Evolutionary conservation across 2,329 filamentous ascomycete genomes (phyloP), one percentile per base, ranked within the genome.

Genomic region (Ophiognomonia clavigignenti-juglandacearum): DNA sequence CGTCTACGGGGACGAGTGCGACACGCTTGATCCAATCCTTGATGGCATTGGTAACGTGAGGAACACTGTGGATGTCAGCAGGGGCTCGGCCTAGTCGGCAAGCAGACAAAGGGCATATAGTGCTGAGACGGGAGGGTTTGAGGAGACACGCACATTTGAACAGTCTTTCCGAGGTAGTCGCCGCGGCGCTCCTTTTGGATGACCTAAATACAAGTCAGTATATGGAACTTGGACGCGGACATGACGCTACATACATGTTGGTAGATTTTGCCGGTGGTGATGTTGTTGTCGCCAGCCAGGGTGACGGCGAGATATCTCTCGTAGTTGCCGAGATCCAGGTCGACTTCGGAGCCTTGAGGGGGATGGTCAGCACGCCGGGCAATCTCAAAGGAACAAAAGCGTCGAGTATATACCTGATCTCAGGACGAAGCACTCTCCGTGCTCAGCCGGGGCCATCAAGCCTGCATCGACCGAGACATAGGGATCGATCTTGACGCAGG

Each of bases 261-360:
- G 70, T 96, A 97, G 57, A 97, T 89, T 73, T 97, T 96, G 62
- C 93, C 93, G 6, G 92, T 96, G 4, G 93, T 98, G 68, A 98
- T 95, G 68, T 97, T 97, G 73, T 92, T 89, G 58, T 96, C 90
- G 52, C 84, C 77, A 8, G 82, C 88, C 52, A 97, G 76, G 46
- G 84, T 87, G 55, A 92, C 84, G 60, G 85, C 84, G 45, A 96
- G 82, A 63, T 95, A 95, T 50, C 73, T 61, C 59, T 79, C 75
- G 57, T 78, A 80, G 61, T 79, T 78, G 18, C 77, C 77, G 37
- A 81, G 68, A 57, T 81, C 77, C 11, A 79, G 61, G 57, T 78
- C 75, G 32, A 63, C 64, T 59, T 73, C 63, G 42, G 48, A 50
- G 27, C 58, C 58, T 50, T 41, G 8, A 42, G 39, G 35, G n/a